phyloP scores from a whole-genome alignment of 1,284 basidiomycete species.

The Ganoderma sp. region DNA sequence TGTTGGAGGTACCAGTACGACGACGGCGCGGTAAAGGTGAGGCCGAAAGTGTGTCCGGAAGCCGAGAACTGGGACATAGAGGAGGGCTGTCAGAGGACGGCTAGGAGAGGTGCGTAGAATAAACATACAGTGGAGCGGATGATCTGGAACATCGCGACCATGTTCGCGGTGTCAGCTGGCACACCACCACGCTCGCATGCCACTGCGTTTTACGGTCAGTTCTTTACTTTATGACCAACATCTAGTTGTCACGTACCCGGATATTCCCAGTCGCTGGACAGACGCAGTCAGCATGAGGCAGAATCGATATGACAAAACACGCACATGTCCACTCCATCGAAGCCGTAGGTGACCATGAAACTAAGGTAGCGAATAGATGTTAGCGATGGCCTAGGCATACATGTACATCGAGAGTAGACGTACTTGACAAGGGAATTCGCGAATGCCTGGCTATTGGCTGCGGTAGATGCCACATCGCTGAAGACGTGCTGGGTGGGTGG shows the following conservation, averaged over 20 bases:
- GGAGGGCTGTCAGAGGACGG: neutral
- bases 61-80: neutral
- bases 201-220: neutral
- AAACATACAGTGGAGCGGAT: neutral
- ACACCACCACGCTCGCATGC: neutral
- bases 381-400: neutral
- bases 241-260: neutral
- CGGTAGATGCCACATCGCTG: slow-evolving; percentile 21
- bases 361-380: neutral
- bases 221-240: neutral
- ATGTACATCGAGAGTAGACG: neutral
- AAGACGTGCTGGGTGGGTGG: slow-evolving; percentile 30
- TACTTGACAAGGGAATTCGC: neutral
- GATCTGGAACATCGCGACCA: slow-evolving; percentile 1
- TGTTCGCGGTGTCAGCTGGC: neutral
- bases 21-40: slow-evolving; percentile 25
- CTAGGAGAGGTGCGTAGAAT: neutral
- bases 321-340: neutral
- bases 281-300: neutral
- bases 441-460: neutral
- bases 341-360: neutral
- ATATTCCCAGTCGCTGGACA: neutral
- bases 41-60: neutral
- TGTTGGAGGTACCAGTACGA: slow-evolving; percentile 43
- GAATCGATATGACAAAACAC: neutral